Percentiles rank a stretch among this genome's conserved stretches.
Conservation (phyloP, 2,329 filamentous ascomycete genomes). For the Claviceps sp. region DNA sequence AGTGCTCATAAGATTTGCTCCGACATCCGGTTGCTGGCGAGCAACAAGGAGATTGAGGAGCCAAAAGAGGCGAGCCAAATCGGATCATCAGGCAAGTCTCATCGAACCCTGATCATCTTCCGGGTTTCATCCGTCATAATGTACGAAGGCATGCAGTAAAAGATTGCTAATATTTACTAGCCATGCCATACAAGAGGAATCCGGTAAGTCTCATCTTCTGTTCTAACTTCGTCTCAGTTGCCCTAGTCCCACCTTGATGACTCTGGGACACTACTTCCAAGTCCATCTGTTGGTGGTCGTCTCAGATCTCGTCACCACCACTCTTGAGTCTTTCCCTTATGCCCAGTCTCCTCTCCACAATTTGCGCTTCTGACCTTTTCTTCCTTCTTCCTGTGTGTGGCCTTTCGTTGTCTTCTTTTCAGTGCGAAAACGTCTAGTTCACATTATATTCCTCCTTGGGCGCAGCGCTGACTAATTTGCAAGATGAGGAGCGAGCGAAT, state of each 20-base stretch:
- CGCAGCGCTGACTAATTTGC: not conserved
- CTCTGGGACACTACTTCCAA: not conserved
- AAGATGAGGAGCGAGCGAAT: constrained; percentile 8
- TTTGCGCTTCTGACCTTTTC: not conserved
- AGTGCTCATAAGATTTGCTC: constrained; percentile 57
- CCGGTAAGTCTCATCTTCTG: constrained; percentile 3
- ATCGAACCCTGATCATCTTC: not conserved
- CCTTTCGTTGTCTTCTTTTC: not conserved
- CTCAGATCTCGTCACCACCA: no score
- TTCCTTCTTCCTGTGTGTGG: not conserved
- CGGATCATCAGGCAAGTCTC: constrained; percentile 28
- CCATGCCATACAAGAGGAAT: constrained; percentile 20
- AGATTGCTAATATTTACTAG: constrained; percentile 18
- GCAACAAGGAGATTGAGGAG: constrained; percentile 75
- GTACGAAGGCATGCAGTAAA: constrained; percentile 25
- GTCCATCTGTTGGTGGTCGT: not conserved
- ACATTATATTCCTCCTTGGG: not conserved
- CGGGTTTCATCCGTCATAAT: not conserved
- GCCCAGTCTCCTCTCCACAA: not conserved
- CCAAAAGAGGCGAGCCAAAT: constrained; percentile 73
- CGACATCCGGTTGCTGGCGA: constrained; percentile 62
- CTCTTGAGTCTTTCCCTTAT: no score
- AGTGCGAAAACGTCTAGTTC: not conserved
- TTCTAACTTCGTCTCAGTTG: not conserved
- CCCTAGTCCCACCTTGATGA: no score